Conservation (phyloP, 345 rosid species). For the Arabis hirsuta region DNA sequence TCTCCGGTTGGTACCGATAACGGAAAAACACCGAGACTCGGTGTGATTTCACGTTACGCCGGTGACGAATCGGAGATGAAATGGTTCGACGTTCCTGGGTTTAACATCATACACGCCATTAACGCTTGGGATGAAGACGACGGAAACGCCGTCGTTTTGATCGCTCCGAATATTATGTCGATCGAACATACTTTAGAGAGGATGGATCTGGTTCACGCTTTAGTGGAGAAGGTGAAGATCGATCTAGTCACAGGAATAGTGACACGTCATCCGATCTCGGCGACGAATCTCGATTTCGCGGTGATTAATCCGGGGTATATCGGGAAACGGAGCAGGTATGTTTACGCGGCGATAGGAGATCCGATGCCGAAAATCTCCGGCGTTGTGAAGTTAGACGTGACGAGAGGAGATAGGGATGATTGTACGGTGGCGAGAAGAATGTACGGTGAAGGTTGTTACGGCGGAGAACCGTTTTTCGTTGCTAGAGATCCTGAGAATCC, state of each 20-base stretch:
- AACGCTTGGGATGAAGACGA: conserved; percentile 52
- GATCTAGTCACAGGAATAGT: conserved; percentile 45
- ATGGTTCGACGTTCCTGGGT: conserved; percentile 50
- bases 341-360: conserved; percentile 47
- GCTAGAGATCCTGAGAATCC: conserved; percentile 34
- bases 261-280: conserved; percentile 46
- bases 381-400: conserved; percentile 42
- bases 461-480: conserved; percentile 48
- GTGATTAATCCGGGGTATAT: conserved; percentile 42
- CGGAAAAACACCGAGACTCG: conserved; percentile 42
- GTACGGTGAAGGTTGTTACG: conserved; percentile 45
- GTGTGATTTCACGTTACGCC: conserved; percentile 48
- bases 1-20: conserved; percentile 46
- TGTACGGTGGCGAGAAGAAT: conserved; percentile 46
- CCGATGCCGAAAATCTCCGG: conserved; percentile 49
- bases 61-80: conserved; percentile 46
- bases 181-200: conserved; percentile 47
- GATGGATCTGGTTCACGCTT: conserved; percentile 44
- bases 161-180: conserved; percentile 47
- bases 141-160: conserved; percentile 35
- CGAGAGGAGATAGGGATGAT: conserved; percentile 27
- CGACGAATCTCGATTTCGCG: conserved; percentile 44
- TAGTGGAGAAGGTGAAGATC: conserved; percentile 45
- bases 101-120: conserved; percentile 46
- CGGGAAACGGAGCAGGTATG: conserved; percentile 32